Evolutionary conservation across 2,329 filamentous ascomycete genomes (phyloP).

Genomic region (Beauveria medogensis): DNA sequence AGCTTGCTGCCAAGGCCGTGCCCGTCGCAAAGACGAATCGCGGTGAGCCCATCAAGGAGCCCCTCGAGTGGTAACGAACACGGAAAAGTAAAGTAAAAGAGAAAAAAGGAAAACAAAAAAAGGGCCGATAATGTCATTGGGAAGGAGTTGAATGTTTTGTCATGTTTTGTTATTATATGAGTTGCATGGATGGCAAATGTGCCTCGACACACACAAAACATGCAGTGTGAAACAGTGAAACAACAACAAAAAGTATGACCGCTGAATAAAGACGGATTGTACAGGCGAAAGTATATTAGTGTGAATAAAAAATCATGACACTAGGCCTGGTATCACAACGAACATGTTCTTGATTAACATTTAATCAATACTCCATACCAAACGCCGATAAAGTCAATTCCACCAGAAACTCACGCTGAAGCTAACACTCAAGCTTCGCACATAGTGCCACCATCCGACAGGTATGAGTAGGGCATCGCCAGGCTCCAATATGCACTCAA

Average conservation of each 20-base stretch:
- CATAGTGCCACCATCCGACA: slow-evolving; percentile 97
- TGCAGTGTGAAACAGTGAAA: background rate
- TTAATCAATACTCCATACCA: background rate
- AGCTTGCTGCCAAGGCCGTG: slow-evolving; percentile 49
- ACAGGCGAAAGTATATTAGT: background rate
- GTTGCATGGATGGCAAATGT: background rate
- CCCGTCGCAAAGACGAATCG: slow-evolving; percentile 84
- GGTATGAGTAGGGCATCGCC: slow-evolving; percentile 88
- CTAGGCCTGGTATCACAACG: background rate
- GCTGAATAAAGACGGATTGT: background rate
- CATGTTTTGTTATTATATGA: background rate
- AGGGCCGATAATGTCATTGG: slow-evolving; percentile 1
- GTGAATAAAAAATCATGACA: background rate
- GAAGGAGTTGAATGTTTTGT: slow-evolving; percentile 7
- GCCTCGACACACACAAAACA: background rate
- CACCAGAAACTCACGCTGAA: slow-evolving; percentile 98
- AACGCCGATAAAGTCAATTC: slow-evolving; percentile 39
- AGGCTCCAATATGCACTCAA: slow-evolving; percentile 70
- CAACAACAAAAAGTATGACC: background rate
- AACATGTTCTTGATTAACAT: background rate
- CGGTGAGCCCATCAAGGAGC: slow-evolving; percentile 75
- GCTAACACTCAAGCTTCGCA: slow-evolving; percentile 74
- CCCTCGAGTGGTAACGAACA: slow-evolving; percentile 68
- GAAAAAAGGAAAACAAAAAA: background rate
- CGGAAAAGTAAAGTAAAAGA: too few relatives aligned